Evolutionary conservation across 1,284 basidiomycete species (phyloP), one percentile per base, ranked within the genome.

Genomic region (Violaceomyces palustris): DNA sequence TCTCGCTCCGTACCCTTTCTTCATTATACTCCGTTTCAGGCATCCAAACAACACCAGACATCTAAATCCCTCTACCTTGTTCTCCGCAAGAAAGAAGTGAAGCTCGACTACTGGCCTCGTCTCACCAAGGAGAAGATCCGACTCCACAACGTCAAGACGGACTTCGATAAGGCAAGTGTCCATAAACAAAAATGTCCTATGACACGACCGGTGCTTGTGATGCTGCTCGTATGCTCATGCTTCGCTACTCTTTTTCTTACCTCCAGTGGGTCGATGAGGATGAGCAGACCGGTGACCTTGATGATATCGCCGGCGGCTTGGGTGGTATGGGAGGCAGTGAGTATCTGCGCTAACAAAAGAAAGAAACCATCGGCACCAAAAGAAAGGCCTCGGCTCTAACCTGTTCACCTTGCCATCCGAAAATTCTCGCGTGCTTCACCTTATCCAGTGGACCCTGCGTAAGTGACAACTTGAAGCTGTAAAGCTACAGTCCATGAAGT

Each of bases 221-320:
- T 8, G 30, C 14, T 35, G 38, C 25, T 30, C 36, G 10, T 45
- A 24, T 57, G 52, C 32, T 44, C 42, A 36, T 30, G 39, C 32
- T 48, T 45, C 7, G 15, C 35, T n/a, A 35, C 22, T 7, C 35
- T 6, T 40, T 38, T 8, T 14, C n/a, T 38, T 12, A 19, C 45
- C n/a, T n/a, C n/a, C n/a, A n/a, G 56, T 74, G 73, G 73, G 72
- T 73, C 15, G 73, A 74, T 42, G 72, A 74, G 49, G 73, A 74
- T 44, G 73, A 74, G 48, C 73, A 74, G 60, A 42, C 57, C 27
- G 68, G 54, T 10, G 61, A 46, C 18, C 41, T 46, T n/a, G 55
- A 55, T 9, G 71, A 55, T 17, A 35, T 48, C 2, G 37, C 42
- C 29, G 50, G 36, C 28, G 43, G 27, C n/a, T 47, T 60, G 44